A percentile compares a stretch with the other conserved stretches of the same genome.
Conservation (phyloP, 805 yeast genomes). For the Teunomyces tritomae region DNA sequence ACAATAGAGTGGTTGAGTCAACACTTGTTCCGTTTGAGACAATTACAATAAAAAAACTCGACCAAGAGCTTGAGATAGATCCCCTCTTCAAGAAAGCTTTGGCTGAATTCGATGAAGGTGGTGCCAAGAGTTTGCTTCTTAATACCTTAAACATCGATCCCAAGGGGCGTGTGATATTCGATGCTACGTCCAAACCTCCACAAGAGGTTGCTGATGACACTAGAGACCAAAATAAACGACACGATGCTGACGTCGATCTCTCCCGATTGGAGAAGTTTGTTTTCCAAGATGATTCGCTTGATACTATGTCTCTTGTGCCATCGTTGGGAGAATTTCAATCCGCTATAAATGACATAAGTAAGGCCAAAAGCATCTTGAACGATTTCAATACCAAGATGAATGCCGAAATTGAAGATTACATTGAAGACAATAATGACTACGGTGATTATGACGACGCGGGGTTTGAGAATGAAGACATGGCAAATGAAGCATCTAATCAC, state of each 20-base stretch:
- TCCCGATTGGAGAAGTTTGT: constrained; percentile 18
- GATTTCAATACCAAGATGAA: constrained; percentile 40
- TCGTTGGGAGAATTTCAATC: constrained; percentile 60
- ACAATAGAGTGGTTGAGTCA: constrained; percentile 33
- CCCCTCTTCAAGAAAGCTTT: constrained; percentile 73
- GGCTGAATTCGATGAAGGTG: constrained; percentile 81
- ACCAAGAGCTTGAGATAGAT: constrained; percentile 64
- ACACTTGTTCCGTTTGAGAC: constrained; percentile 52
- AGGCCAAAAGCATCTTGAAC: constrained; percentile 46
- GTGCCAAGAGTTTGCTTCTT: constrained; percentile 65
- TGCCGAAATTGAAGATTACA: constrained; percentile 18
- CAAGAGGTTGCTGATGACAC: constrained; percentile 14
- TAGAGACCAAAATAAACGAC: constrained; percentile 14
- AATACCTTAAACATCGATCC: constrained; percentile 58
- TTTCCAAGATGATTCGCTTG: constrained; percentile 20
- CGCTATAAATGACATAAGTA: constrained; percentile 53
- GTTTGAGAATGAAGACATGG: constrained; percentile 14
- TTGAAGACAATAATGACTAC: constrained; percentile 15
- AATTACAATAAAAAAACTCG: constrained; percentile 53
- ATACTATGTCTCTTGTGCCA: constrained; percentile 57
- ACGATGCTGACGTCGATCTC: constrained; percentile 18
- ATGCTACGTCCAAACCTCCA: constrained; percentile 43
- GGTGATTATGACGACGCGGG: constrained; percentile 16
- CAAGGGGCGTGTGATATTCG: constrained; percentile 60
- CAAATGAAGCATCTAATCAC: constrained; percentile 9